phyloP scores from a whole-genome alignment of 306 rosid species.

The Pachyrhizus erosus region DNA sequence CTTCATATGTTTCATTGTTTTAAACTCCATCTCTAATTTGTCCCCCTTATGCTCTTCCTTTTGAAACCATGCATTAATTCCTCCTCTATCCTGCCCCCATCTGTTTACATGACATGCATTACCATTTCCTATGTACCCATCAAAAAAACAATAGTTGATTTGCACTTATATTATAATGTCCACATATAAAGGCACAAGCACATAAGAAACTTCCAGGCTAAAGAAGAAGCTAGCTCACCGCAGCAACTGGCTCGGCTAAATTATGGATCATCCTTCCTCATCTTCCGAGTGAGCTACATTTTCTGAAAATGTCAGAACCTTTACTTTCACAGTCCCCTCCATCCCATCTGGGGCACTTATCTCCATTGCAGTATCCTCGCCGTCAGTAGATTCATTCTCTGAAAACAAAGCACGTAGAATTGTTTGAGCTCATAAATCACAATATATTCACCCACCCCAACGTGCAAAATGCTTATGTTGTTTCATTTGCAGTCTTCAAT shows the following conservation, averaged over 20 bases:
- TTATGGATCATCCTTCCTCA: conserved; percentile 59
- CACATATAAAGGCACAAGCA: conserved; percentile 27
- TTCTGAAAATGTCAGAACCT: conserved; percentile 53
- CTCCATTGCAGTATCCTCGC: conserved; percentile 46
- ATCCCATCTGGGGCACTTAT: conserved; percentile 47
- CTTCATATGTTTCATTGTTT: background rate
- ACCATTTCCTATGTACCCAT: conserved; percentile 1
- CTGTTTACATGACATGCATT: background rate
- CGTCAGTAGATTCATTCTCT: conserved; percentile 34
- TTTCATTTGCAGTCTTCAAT: conserved; percentile 14
- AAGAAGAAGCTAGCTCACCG: conserved; percentile 57
- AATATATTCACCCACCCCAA: background rate
- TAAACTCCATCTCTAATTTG: background rate
- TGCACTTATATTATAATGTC: background rate
- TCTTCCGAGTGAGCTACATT: conserved; percentile 52
- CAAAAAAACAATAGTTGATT: background rate
- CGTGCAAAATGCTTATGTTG: background rate
- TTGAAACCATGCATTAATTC: background rate
- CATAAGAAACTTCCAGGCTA: conserved; percentile 10
- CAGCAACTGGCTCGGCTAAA: conserved; percentile 46
- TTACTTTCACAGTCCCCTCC: conserved; percentile 61
- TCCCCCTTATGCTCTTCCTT: background rate
- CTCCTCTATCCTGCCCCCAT: background rate
- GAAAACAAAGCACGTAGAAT: conserved; percentile 6
- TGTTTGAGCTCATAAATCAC: conserved; percentile 4